Conservation (phyloP, 352 stramenopile genomes). For the Globisporangium cylindrosporum region DNA sequence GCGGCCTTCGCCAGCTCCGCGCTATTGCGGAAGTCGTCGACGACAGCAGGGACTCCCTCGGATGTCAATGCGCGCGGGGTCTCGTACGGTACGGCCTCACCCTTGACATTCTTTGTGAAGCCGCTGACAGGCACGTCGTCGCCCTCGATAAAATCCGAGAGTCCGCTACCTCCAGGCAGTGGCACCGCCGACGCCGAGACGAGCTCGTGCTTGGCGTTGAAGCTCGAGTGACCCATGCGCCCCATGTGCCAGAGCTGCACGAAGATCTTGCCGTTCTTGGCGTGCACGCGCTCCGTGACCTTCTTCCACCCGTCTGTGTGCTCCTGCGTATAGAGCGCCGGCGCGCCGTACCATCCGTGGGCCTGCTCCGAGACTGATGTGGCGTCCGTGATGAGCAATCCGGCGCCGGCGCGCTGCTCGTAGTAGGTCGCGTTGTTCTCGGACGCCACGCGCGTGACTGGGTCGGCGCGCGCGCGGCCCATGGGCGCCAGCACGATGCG, state of each 20-base stretch:
- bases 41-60: background rate
- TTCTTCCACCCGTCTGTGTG: no score
- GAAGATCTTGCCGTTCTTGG: no score
- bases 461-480: background rate
- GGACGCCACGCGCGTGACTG: background rate
- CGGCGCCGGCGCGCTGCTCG: background rate
- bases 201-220: no score
- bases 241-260: no score
- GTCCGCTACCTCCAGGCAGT: background rate
- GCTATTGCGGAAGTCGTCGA: slow-evolving; percentile 1
- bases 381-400: background rate
- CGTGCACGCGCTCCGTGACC: no score
- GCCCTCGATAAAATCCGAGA: background rate
- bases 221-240: no score
- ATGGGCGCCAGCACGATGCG: background rate
- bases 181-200: background rate
- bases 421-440: background rate
- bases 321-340: background rate
- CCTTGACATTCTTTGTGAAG: background rate
- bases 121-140: background rate
- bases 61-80: background rate
- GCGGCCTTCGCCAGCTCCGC: background rate
- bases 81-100: background rate
- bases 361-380: background rate
- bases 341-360: background rate